Conservation (phyloP, 192 early-diverging fungal species). For the Dissophora ornata region DNA sequence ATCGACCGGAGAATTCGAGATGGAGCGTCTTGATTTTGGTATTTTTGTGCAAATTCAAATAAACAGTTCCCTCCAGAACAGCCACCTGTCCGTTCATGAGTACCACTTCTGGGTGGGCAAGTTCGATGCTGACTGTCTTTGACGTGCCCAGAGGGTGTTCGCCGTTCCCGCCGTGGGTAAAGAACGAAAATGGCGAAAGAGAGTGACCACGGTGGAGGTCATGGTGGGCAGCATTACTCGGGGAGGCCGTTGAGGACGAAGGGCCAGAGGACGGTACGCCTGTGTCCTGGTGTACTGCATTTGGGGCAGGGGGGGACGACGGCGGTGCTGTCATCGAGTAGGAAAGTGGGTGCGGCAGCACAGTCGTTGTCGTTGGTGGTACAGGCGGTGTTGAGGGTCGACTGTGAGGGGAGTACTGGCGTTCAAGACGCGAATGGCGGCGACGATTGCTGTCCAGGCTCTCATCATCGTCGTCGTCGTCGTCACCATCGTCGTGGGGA, state of each 20-base stretch:
- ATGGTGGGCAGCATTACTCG: neutral
- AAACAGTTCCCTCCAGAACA: conserved; percentile 19
- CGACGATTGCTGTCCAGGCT: neutral
- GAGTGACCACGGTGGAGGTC: conserved; percentile 9
- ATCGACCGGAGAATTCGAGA: conserved; percentile 44
- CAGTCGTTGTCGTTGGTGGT: conserved; percentile 4
- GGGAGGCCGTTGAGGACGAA: neutral
- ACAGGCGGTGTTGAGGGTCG: conserved; percentile 2
- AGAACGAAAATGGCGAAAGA: conserved; percentile 41
- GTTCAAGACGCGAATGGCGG: neutral
- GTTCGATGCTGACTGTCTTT: conserved; percentile 41
- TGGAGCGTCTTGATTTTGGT: conserved; percentile 43
- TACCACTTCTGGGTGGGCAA: conserved; percentile 26
- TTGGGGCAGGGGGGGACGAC: neutral
- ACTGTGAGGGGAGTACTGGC: neutral
- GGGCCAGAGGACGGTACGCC: conserved; percentile 6
- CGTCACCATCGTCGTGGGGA: conserved; percentile 14
- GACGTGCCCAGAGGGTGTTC: neutral
- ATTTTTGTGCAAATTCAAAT: conserved; percentile 38
- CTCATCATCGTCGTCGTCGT: neutral
- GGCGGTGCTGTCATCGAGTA: neutral
- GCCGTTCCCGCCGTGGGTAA: conserved; percentile 8
- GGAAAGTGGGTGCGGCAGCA: neutral
- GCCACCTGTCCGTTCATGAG: conserved; percentile 17
- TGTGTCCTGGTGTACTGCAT: conserved; percentile 1